Percentiles rank a stretch among this genome's conserved stretches.
These are phyloP conservation scores for Pseudocercospora musae DNA, from an alignment of 2,329 filamentous ascomycete species.

Conservation along the genomic window DNA sequence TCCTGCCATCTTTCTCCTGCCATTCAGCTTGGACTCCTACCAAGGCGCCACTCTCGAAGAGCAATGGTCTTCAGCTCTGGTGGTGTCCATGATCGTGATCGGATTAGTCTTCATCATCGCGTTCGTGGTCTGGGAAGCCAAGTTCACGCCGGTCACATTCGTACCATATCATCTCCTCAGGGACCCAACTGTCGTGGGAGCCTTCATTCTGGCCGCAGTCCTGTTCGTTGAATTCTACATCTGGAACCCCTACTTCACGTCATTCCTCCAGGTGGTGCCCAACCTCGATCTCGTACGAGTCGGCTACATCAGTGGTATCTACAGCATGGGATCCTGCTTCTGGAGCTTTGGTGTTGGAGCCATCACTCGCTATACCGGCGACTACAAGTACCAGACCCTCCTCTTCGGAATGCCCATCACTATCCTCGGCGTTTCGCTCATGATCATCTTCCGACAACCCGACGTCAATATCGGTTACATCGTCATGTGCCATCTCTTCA, in stretches of 20 bases:
- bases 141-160: constrained; percentile 54
- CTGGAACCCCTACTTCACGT: constrained; percentile 41
- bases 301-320: constrained; percentile 30
- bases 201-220: constrained; percentile 38
- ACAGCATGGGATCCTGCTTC: constrained; percentile 39
- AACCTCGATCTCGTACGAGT: constrained; percentile 33
- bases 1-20: constrained; percentile 64
- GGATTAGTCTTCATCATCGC: constrained; percentile 29
- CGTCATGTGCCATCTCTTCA: constrained; percentile 57
- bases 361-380: constrained; percentile 45
- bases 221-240: constrained; percentile 49
- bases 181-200: constrained; percentile 51
- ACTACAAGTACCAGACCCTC: constrained; percentile 46
- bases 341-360: constrained; percentile 45
- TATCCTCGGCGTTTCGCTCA: constrained; percentile 28
- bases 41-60: constrained; percentile 26
- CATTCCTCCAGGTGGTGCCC: constrained; percentile 48
- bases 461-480: constrained; percentile 47
- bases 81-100: constrained; percentile 37
- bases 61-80: constrained; percentile 37
- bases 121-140: constrained; percentile 58
- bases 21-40: constrained; percentile 55
- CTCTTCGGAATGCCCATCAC: constrained; percentile 33
- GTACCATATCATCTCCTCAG: constrained; percentile 53
- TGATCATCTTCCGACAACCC: constrained; percentile 33